phyloP scores from a whole-genome alignment of 2,329 filamentous ascomycete genomes.

The Hymenoscyphus salicellus region DNA sequence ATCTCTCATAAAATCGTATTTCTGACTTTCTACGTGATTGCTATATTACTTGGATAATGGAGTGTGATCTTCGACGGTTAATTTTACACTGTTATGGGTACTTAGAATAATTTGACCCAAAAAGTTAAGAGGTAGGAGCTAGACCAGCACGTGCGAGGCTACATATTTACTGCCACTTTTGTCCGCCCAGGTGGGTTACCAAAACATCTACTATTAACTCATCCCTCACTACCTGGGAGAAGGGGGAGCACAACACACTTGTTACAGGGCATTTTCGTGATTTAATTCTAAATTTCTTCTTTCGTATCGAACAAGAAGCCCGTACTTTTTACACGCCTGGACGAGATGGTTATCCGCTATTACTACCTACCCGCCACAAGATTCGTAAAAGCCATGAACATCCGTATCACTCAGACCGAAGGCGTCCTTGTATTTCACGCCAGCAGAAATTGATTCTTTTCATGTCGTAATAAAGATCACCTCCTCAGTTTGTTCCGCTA shows the following conservation, averaged over 20 bases:
- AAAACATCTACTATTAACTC: too few species aligned
- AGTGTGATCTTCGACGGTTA: too few species aligned
- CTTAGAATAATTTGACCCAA: too few species aligned
- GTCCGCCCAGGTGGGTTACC: too few species aligned
- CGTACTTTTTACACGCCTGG: neutral
- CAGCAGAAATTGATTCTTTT: neutral
- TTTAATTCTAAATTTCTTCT: neutral
- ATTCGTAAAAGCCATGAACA: neutral
- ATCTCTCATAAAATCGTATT: too few species aligned
- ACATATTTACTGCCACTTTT: too few species aligned
- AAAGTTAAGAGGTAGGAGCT: too few species aligned
- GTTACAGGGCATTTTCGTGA: neutral
- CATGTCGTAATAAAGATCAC: neutral
- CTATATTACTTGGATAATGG: too few species aligned
- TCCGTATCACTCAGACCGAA: neutral
- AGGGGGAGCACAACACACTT: too few species aligned
- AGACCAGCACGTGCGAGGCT: neutral
- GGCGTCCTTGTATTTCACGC: neutral
- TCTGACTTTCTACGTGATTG: too few species aligned
- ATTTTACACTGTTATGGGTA: too few species aligned
- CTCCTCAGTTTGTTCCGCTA: slow-evolving; percentile 7
- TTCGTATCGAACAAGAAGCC: neutral
- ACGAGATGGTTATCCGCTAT: neutral
- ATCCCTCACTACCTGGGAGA: too few species aligned
- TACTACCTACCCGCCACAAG: slow-evolving; percentile 3